Conservation (phyloP, 257 asterid genomes). For the Rhazya stricta region DNA sequence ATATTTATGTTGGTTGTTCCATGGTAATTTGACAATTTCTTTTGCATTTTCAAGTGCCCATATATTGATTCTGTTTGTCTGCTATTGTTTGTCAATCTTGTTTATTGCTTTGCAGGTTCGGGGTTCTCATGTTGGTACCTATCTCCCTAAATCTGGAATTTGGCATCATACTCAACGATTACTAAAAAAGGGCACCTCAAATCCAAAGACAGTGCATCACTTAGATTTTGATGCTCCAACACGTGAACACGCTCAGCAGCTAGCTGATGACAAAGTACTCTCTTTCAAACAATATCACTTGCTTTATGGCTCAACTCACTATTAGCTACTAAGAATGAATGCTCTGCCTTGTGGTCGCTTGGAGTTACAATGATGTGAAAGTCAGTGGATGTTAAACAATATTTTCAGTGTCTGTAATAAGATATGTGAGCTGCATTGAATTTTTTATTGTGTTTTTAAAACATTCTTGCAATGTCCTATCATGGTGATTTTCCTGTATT, state of each 20-base stretch:
- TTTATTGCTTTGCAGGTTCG: slow-evolving; percentile 50
- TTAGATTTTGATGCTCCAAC: slow-evolving; percentile 99
- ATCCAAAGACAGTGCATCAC: slow-evolving; percentile 75
- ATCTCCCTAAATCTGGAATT: slow-evolving; percentile 89
- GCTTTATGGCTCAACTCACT: slow-evolving; percentile 13
- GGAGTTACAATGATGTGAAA: not conserved
- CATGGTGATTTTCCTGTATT: not conserved
- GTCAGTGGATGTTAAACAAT: not conserved
- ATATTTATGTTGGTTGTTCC: not conserved
- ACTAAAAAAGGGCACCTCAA: slow-evolving; percentile 64
- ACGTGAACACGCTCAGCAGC: slow-evolving; percentile 81
- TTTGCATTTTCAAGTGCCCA: not conserved
- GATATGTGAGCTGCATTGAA: not conserved
- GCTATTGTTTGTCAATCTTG: not conserved
- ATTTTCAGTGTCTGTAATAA: not conserved
- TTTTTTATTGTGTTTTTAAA: not conserved
- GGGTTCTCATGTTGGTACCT: slow-evolving; percentile 94
- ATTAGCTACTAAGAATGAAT: not conserved
- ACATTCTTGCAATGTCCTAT: not conserved
- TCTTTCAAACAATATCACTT: slow-evolving; percentile 20
- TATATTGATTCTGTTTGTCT: not conserved
- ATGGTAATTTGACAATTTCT: not conserved
- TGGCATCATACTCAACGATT: slow-evolving; percentile 94
- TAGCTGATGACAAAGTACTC: slow-evolving; percentile 85
- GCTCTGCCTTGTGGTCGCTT: slow-evolving; percentile 2